These are phyloP conservation scores for Sarocladiaceae sp. DNA, from an alignment of 2,329 filamentous ascomycete species.

Conservation along the genomic window DNA sequence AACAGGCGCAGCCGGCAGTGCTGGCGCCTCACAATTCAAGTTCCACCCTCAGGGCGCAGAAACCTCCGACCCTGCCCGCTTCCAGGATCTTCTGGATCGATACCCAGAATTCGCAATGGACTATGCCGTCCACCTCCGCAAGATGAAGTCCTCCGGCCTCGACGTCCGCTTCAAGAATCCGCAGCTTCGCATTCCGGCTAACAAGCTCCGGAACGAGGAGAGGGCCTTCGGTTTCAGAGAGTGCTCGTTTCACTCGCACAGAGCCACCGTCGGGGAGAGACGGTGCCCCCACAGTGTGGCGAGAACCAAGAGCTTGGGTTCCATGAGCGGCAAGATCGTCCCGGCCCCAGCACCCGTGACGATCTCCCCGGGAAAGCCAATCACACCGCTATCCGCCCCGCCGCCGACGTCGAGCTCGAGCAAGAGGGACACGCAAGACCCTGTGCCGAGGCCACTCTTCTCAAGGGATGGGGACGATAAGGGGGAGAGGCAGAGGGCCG, in stretches of 20 bases:
- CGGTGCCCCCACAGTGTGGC: conserved; percentile 39
- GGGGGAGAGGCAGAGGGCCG: conserved; percentile 17
- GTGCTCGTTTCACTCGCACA: conserved; percentile 55
- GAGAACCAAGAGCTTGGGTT: not conserved
- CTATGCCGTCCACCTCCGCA: conserved; percentile 44
- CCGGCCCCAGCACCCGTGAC: not conserved
- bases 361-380: not conserved
- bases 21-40: conserved; percentile 17
- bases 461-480: conserved; percentile 23
- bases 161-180: conserved; percentile 54
- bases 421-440: conserved; percentile 10
- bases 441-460: conserved; percentile 22
- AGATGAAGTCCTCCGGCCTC: conserved; percentile 44
- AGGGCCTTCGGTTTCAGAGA: conserved; percentile 54
- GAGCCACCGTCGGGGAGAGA: conserved; percentile 46
- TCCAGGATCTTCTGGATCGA: conserved; percentile 35
- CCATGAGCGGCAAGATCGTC: conserved; percentile 3
- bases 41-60: conserved; percentile 22
- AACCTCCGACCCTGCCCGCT: conserved; percentile 23
- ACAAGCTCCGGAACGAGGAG: conserved; percentile 49
- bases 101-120: conserved; percentile 43
- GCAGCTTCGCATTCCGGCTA: conserved; percentile 51
- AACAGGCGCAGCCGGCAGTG: too few relatives aligned
- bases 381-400: not conserved
- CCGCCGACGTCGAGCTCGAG: not conserved